phyloP scores from a whole-genome alignment of 768 basidiomycete genomes.

The Rhodosporidiobolus sp. region DNA sequence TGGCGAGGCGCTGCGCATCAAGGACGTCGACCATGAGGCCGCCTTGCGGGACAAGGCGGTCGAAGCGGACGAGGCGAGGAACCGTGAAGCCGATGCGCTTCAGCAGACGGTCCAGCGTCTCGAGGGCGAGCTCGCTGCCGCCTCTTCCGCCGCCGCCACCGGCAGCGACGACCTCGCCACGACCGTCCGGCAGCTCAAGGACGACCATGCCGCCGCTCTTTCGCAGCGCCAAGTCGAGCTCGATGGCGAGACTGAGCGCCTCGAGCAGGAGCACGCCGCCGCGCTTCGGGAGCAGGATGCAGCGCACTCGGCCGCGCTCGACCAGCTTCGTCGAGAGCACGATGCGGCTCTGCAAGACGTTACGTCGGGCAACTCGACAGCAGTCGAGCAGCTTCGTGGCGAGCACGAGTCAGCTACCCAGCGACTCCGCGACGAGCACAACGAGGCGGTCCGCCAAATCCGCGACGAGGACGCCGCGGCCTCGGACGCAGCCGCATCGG shows the following conservation, averaged over 20 bases:
- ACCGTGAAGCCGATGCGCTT: not conserved
- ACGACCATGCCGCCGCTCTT: conserved; percentile 55
- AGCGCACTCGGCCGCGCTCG: conserved; percentile 19
- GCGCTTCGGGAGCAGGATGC: conserved; percentile 51
- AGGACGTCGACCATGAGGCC: conserved; percentile 64
- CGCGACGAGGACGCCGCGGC: not conserved
- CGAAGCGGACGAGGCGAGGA: conserved; percentile 57
- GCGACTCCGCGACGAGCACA: not conserved
- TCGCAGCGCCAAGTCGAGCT: conserved; percentile 14
- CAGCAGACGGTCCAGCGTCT: not conserved
- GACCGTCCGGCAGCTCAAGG: conserved; percentile 59
- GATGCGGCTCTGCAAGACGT: conserved; percentile 59
- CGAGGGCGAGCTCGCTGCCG: conserved; percentile 19
- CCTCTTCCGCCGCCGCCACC: not conserved
- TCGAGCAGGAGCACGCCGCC: conserved; percentile 62
- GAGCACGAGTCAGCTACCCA: conserved; percentile 51
- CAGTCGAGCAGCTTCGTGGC: conserved; percentile 60
- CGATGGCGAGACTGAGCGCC: conserved; percentile 29
- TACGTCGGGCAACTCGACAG: conserved; percentile 56
- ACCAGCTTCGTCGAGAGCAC: conserved; percentile 58
- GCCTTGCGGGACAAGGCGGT: conserved; percentile 66
- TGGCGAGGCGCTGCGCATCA: conserved; percentile 61
- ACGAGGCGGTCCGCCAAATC: too few relatives aligned
- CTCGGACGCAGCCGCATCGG: conserved; percentile 1
- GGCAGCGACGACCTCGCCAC: not conserved